phyloP scores from a whole-genome alignment of 805 yeast species.

The Sugiyamaella boreocaroliniensis region DNA sequence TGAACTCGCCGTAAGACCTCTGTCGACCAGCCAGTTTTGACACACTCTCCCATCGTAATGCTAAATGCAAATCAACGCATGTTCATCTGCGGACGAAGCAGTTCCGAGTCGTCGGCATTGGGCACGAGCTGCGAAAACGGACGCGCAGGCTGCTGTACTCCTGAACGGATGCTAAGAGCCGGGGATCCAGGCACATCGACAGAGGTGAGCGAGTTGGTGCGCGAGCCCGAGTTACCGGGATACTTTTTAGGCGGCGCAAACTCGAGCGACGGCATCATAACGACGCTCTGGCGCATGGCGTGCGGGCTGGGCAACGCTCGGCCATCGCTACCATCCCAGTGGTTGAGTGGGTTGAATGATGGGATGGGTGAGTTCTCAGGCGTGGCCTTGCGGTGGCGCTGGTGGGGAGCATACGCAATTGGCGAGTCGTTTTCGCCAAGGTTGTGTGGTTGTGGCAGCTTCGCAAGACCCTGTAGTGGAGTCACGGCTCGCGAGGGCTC shows the following conservation, averaged over 20 bases:
- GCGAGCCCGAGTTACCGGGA: background rate
- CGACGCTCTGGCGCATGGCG: constrained; percentile 19
- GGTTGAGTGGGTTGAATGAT: constrained; percentile 6
- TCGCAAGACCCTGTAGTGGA: constrained; percentile 17
- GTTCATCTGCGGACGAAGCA: constrained; percentile 24
- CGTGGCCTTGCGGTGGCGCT: constrained; percentile 11
- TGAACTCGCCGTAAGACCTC: too few species aligned
- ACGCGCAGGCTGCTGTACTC: constrained; percentile 1
- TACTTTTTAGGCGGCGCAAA: constrained; percentile 24
- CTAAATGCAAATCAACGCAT: constrained; percentile 15
- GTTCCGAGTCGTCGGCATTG: constrained; percentile 15
- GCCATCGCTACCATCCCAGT: constrained; percentile 7
- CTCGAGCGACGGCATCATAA: constrained; percentile 17
- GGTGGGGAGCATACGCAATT: constrained; percentile 20
- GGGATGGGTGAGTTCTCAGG: constrained; percentile 8
- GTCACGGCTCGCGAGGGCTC: constrained; percentile 8
- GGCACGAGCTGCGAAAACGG: constrained; percentile 20
- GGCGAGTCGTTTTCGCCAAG: constrained; percentile 19
- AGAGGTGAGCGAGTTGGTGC: constrained; percentile 6
- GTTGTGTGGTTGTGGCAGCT: constrained; percentile 22
- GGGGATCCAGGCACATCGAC: constrained; percentile 1
- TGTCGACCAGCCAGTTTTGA: too few species aligned
- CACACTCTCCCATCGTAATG: background rate
- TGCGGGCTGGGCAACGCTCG: constrained; percentile 21
- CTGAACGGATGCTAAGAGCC: background rate